These are phyloP conservation scores for Coniosporium apollinis DNA, from an alignment of 495 filamentous ascomycete genomes.

Conservation along the genomic window DNA sequence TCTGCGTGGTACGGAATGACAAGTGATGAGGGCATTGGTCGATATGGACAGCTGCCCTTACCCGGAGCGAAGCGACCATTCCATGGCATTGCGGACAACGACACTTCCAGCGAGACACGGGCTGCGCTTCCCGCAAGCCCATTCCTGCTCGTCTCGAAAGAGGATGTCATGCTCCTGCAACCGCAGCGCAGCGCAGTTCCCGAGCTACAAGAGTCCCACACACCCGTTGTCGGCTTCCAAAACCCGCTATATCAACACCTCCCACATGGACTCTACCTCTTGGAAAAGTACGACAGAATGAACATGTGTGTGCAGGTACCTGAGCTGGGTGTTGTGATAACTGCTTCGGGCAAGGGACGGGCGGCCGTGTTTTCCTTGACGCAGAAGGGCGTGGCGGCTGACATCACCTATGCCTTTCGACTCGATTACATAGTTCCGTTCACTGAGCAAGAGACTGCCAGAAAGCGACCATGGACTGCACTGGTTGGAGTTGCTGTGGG, in stretches of 20 bases:
- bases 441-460: conserved; percentile 26
- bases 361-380: conserved; percentile 62
- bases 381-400: conserved; percentile 5
- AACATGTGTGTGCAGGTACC: conserved; percentile 64
- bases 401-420: conserved; percentile 28
- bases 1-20: conserved; percentile 12
- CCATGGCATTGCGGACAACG: too few species aligned
- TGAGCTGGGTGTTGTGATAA: conserved; percentile 58
- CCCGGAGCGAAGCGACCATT: too few species aligned
- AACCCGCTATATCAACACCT: conserved; percentile 21
- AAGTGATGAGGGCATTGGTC: too few species aligned
- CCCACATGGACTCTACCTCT: not conserved
- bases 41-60: too few species aligned
- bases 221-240: conserved; percentile 9
- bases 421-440: conserved; percentile 42
- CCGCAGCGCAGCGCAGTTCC: conserved; percentile 3
- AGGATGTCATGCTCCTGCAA: conserved; percentile 17
- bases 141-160: conserved; percentile 14
- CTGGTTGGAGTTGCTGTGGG: conserved; percentile 40
- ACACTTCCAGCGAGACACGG: not conserved
- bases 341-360: conserved; percentile 56
- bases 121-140: conserved; percentile 7
- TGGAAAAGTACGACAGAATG: conserved; percentile 44
- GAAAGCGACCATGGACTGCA: conserved; percentile 27
- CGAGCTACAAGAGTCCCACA: conserved; percentile 1